A percentile compares a stretch with the other conserved stretches of the same genome.
These are phyloP conservation scores for Alternaria gaisen DNA, from an alignment of 2,329 filamentous ascomycete species.

Conservation along the genomic window DNA sequence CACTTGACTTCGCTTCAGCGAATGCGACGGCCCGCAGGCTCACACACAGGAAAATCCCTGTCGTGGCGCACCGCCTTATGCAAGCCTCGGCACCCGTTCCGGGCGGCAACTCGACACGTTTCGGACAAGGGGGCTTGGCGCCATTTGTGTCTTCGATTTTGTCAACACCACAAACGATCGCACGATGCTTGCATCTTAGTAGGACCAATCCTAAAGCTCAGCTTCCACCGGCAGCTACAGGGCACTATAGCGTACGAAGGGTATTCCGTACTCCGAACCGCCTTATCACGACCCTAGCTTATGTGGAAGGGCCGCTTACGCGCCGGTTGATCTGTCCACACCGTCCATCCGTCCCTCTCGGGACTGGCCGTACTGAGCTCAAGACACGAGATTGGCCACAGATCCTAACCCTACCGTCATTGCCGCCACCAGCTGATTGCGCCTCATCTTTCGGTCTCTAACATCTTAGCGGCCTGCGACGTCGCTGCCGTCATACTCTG, in stretches of 20 bases:
- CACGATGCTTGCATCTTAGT: conserved; percentile 26
- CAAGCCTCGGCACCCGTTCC: conserved; percentile 48
- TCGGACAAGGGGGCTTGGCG: conserved; percentile 43
- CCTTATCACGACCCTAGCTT: conserved; percentile 40
- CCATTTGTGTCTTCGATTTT: conserved; percentile 18
- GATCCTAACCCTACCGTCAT: conserved; percentile 30
- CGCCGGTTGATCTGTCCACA: conserved; percentile 50
- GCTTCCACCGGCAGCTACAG: conserved; percentile 9
- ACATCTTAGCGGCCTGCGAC: conserved; percentile 32
- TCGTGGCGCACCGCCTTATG: conserved; percentile 44
- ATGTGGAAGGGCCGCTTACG: conserved; percentile 43
- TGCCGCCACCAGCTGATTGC: conserved; percentile 24
- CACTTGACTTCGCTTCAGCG: conserved; percentile 66
- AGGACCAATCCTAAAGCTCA: conserved; percentile 14
- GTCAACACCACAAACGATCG: conserved; percentile 23
- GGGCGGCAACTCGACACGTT: conserved; percentile 49
- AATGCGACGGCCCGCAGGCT: conserved; percentile 50
- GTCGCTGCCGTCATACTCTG: conserved; percentile 27
- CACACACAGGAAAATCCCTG: conserved; percentile 46
- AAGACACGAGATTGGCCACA: conserved; percentile 38
- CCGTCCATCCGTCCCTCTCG: conserved; percentile 38
- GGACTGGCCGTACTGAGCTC: conserved; percentile 46
- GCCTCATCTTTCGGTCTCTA: conserved; percentile 38
- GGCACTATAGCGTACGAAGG: conserved; percentile 2
- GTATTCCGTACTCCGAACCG: conserved; percentile 25